Evolutionary conservation across 106 monocot genomes (phyloP).

Genomic region (Allium sativum): DNA sequence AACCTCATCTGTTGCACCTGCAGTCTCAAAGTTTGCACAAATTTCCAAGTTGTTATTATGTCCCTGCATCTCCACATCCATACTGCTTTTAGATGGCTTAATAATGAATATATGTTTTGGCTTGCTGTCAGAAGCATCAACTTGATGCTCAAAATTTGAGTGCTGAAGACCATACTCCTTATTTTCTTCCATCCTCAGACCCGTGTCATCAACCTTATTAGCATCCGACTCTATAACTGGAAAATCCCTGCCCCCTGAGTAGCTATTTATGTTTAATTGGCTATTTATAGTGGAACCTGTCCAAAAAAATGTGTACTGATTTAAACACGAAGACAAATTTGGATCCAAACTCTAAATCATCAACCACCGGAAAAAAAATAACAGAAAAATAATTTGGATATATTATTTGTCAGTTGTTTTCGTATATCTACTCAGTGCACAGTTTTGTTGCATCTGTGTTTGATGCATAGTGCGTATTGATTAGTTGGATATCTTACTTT

Average conservation of each 20-base stretch:
- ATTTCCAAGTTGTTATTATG: slow-evolving; percentile 7
- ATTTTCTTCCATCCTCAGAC: slow-evolving; percentile 23
- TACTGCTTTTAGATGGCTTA: slow-evolving; percentile 12
- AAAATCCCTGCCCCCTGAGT: slow-evolving; percentile 13
- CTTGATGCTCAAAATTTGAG: neutral
- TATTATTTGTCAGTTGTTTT: too few species aligned
- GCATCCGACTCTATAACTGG: slow-evolving; percentile 19
- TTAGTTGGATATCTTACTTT: too few species aligned
- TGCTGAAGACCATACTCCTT: slow-evolving; percentile 1
- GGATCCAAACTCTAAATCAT: too few species aligned
- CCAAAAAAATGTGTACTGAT: neutral
- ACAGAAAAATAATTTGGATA: too few species aligned
- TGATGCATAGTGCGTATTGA: too few species aligned
- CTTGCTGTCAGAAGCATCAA: slow-evolving; percentile 13
- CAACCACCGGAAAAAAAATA: too few species aligned
- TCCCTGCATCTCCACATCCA: slow-evolving; percentile 8
- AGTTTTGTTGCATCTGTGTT: too few species aligned
- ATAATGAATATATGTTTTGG: slow-evolving; percentile 17
- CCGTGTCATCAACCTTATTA: slow-evolving; percentile 8
- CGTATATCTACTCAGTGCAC: too few species aligned
- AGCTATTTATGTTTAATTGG: slow-evolving; percentile 12
- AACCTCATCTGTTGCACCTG: slow-evolving; percentile 15
- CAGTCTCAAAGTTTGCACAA: slow-evolving; percentile 23
- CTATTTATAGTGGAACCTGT: slow-evolving; percentile 23
- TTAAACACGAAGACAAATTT: too few species aligned